A percentile compares a stretch with the other conserved stretches of the same genome.
Evolutionary conservation across 768 basidiomycete species (phyloP).

Genomic region (Suillus cothurnatus): DNA sequence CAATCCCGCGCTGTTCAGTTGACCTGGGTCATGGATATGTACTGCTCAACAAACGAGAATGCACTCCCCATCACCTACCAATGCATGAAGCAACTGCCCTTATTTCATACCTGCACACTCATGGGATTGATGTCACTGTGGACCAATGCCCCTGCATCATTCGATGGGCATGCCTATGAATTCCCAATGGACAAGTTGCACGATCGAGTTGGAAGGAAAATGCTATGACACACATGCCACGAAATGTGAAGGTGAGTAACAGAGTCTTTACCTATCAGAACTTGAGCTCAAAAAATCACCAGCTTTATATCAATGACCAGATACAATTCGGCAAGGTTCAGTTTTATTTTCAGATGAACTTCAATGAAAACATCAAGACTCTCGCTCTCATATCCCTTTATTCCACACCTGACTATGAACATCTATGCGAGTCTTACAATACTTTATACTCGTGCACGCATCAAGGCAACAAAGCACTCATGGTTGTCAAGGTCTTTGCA

Average conservation of each 20-base stretch:
- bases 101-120: background rate
- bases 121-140: background rate
- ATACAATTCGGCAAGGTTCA: slow-evolving; percentile 19
- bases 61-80: background rate
- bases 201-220: slow-evolving; percentile 10
- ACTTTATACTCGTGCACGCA: slow-evolving; percentile 11
- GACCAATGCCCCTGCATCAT: background rate
- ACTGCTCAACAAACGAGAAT: slow-evolving; percentile 8
- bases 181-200: slow-evolving; percentile 27
- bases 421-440: slow-evolving; percentile 9
- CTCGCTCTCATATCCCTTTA: slow-evolving; percentile 28
- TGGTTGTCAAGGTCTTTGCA: background rate
- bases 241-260: background rate
- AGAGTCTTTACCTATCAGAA: too few species aligned
- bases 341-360: slow-evolving; percentile 19
- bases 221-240: background rate
- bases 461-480: background rate
- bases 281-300: background rate
- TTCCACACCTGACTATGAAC: slow-evolving; percentile 18
- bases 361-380: background rate
- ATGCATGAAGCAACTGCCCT: background rate
- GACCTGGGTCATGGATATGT: slow-evolving; percentile 20
- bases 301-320: background rate
- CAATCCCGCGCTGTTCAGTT: background rate
- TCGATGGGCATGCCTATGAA: slow-evolving; percentile 22